Evolutionary conservation across 2,329 filamentous ascomycete species (phyloP), one percentile per base, ranked within the genome.

Genomic region (Phyllosticta citrichinensis): DNA sequence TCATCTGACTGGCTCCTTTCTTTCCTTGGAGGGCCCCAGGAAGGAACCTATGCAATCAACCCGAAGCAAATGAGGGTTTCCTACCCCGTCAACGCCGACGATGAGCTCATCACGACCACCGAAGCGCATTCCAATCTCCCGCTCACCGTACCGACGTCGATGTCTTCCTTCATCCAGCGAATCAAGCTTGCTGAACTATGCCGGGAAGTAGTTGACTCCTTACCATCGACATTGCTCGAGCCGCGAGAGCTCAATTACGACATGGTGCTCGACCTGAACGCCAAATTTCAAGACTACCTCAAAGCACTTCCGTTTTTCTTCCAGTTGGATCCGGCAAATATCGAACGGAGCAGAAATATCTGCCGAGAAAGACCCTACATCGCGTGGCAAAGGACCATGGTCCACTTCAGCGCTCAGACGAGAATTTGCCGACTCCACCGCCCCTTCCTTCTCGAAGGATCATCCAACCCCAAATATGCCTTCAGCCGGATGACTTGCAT

Each of bases 91-190:
- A 73, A 77, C 61, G 60, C 69, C 1, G 66, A 73, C 51, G 75
- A 77, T 58, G 66, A 70, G 25, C 69, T 72, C 68, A 74, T 55
- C 69, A 68, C 17, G 69, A 66, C 64, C 54, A 17, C 53, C 47
- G 35, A 5, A 51, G 64, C 11, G 65, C 40, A 47, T 47, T 47
- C 3, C 40, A 47, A 47, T 8, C 40, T 47, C 14, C 63, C 24
- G 35, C 22, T 62, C 66, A 19, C 63, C 68, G 11, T 63, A 66
- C 69, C 74, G 0, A 77, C 75, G 0, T 65, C 69, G 14, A 75
- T 76, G 70, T 74, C 73, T 1, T 77, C 75, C 58, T 71, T 68
- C 30, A 65, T 75, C 0, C 71, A 75, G 30, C 58, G 53, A n/a
- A 20, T 56, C n/a, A n/a, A 19, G 22, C 35, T 60, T 3, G 52